Evolutionary conservation across 2,329 filamentous ascomycete species (phyloP).

Genomic region (Microdochium bolleyi): DNA sequence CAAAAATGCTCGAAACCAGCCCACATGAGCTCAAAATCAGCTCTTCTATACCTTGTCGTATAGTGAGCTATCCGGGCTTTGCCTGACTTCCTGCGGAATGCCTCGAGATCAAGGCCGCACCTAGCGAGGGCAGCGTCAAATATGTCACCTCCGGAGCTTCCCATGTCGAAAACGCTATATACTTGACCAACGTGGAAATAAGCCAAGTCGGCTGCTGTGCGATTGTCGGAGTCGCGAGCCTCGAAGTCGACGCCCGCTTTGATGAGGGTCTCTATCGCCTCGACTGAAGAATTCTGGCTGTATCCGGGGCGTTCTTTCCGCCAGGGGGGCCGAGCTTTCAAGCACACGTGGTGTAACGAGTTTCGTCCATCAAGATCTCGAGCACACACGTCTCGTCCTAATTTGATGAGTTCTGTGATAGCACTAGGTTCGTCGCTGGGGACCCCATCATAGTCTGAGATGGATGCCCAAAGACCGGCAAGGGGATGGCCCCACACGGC

Average conservation of each 20-base stretch:
- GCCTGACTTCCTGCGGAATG: not conserved
- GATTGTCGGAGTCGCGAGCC: not conserved
- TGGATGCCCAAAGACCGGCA: not conserved
- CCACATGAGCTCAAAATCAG: not conserved
- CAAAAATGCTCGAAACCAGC: not conserved
- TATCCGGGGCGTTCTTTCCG: not conserved
- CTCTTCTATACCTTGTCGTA: not conserved
- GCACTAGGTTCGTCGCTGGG: not conserved
- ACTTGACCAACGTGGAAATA: not conserved
- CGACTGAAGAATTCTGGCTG: not conserved
- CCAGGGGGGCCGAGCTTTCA: not conserved
- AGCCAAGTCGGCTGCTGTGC: not conserved
- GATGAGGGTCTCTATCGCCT: not conserved
- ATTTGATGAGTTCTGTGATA: not conserved
- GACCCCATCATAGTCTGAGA: not conserved
- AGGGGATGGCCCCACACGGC: not conserved
- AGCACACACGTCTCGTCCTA: not conserved
- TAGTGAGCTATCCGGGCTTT: not conserved
- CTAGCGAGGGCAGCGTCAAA: not conserved
- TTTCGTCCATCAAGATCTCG: not conserved
- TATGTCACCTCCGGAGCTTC: not conserved
- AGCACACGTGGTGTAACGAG: not conserved
- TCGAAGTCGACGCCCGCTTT: not conserved
- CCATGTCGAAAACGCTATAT: no score
- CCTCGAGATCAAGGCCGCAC: not conserved